These are phyloP conservation scores for Mucor saturninus DNA, from an alignment of 371 early-diverging fungal species.

Conservation along the genomic window DNA sequence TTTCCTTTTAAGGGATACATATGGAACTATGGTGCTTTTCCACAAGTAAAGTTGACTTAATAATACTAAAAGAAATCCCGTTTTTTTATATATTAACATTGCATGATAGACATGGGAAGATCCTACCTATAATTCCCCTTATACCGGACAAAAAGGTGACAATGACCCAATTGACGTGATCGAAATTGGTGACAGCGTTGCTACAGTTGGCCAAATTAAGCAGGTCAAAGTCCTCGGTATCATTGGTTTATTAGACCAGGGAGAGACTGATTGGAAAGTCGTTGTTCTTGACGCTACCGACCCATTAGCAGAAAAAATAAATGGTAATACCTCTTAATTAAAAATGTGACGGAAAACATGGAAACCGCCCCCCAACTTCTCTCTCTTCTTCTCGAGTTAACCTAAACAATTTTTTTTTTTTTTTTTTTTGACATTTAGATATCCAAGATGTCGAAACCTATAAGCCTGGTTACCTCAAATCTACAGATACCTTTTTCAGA, in stretches of 20 bases:
- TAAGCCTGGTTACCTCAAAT: conserved; percentile 84
- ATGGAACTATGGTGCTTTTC: conserved; percentile 98
- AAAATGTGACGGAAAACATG: neutral
- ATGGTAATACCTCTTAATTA: conserved; percentile 44
- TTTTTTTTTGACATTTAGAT: conserved; percentile 41
- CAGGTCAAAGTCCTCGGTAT: conserved; percentile 95
- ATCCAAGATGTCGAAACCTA: conserved; percentile 88
- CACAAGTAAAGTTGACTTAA: conserved; percentile 49
- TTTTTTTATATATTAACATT: neutral
- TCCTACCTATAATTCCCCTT: conserved; percentile 76
- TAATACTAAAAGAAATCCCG: neutral
- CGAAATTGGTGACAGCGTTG: conserved; percentile 64
- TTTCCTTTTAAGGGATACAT: conserved; percentile 97
- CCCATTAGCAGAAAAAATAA: conserved; percentile 82
- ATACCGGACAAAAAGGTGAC: conserved; percentile 89
- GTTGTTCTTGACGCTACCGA: conserved; percentile 93
- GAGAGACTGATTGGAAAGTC: conserved; percentile 99
- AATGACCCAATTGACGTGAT: conserved; percentile 97
- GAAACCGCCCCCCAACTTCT: neutral
- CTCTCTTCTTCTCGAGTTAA: no score
- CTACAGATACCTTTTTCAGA: conserved; percentile 87
- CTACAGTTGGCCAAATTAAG: conserved; percentile 62
- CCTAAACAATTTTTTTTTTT: neutral
- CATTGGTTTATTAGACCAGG: conserved; percentile 93
- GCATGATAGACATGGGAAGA: conserved; percentile 91